Conservation (phyloP, 2,329 filamentous ascomycete species). For the Ophiosphaerella herpotricha region DNA sequence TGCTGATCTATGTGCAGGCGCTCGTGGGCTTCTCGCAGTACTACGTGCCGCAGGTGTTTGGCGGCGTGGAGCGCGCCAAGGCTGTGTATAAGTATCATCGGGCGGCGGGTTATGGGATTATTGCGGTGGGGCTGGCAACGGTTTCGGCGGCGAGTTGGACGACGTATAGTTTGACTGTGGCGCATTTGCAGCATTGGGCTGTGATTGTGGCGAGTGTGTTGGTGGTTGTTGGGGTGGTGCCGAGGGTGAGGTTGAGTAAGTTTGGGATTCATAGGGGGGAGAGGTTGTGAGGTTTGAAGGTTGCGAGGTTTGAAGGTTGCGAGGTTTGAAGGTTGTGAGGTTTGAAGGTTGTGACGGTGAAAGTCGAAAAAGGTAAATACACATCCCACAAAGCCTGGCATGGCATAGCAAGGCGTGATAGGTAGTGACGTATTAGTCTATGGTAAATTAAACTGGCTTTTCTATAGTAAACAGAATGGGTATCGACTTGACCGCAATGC, state of each 20-base stretch:
- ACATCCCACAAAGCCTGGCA: not conserved
- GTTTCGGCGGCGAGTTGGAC: slow-evolving; percentile 77
- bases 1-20: slow-evolving; percentile 73
- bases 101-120: slow-evolving; percentile 72
- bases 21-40: slow-evolving; percentile 82
- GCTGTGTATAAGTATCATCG: slow-evolving; percentile 90
- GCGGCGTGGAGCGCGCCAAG: slow-evolving; percentile 79
- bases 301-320: not conserved
- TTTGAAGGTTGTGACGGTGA: not conserved
- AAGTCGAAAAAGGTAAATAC: too few relatives aligned
- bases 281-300: too few relatives aligned
- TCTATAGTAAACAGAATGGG: not conserved
- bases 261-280: slow-evolving; percentile 60
- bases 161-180: slow-evolving; percentile 68
- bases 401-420: not conserved
- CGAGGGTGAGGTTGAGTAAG: slow-evolving; percentile 82
- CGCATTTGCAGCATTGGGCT: slow-evolving; percentile 78
- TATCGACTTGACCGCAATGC: not conserved
- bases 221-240: slow-evolving; percentile 71
- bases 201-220: slow-evolving; percentile 69
- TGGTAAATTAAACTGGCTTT: not conserved
- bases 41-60: slow-evolving; percentile 74
- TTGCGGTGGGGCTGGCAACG: slow-evolving; percentile 73
- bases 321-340: not conserved
- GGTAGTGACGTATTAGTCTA: too few relatives aligned